Percentiles rank a stretch among this genome's conserved stretches.
Evolutionary conservation across 2,329 filamentous ascomycete genomes (phyloP).

Genomic region (Macrophomina phaseolina): DNA sequence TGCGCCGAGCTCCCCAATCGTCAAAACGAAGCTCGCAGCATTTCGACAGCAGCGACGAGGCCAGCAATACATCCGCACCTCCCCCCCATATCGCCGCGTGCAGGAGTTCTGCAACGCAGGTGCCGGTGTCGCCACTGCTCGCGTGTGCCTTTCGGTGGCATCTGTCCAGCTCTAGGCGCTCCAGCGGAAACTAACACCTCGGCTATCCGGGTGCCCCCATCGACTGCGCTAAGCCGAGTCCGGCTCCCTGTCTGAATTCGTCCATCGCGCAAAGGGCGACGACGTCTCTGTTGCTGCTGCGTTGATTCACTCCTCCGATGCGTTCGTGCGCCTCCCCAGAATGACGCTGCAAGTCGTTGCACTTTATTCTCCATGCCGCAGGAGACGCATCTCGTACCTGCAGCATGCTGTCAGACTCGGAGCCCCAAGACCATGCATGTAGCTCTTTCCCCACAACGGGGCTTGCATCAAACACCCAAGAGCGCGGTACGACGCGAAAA

Average conservation of each 20-base stretch:
- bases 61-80: not conserved
- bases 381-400: not conserved
- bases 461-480: not conserved
- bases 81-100: not conserved
- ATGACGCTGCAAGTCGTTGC: no score
- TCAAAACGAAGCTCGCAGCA: not conserved
- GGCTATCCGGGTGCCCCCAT: constrained; percentile 15
- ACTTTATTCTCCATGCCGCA: no score
- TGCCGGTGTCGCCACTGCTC: not conserved
- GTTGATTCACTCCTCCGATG: constrained; percentile 11
- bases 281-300: not conserved
- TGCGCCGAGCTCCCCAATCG: no score
- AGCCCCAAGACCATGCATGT: not conserved
- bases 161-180: not conserved
- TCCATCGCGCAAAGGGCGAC: not conserved
- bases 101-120: not conserved
- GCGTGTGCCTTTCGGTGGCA: not conserved
- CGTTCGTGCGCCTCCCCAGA: not conserved
- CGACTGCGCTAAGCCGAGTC: constrained; percentile 16
- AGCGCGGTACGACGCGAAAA: not conserved
- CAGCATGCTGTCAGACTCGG: constrained; percentile 1
- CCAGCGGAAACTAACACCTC: constrained; percentile 26
- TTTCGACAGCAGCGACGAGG: not conserved
- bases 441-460: not conserved
- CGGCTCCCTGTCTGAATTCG: not conserved